Conservation (phyloP, 208 protist species). For the Herpetomonas samuelpessoai region DNA sequence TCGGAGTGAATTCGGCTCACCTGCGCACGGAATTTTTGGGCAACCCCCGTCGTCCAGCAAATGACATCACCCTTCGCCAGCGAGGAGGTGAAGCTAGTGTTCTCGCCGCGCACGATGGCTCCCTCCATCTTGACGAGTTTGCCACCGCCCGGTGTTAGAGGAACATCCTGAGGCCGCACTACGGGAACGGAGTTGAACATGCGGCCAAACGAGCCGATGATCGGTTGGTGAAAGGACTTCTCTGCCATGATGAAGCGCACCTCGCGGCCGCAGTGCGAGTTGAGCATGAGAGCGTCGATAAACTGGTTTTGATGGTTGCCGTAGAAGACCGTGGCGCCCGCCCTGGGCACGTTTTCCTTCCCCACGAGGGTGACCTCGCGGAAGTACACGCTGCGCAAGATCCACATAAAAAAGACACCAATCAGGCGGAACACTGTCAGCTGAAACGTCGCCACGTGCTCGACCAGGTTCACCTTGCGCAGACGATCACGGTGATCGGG, state of each 20-base stretch:
- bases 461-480: conserved; percentile 47
- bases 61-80: conserved; percentile 76
- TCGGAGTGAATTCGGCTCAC: conserved; percentile 61
- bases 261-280: conserved; percentile 61
- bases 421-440: conserved; percentile 48
- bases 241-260: conserved; percentile 93
- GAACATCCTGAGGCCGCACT: conserved; percentile 89
- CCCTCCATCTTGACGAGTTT: conserved; percentile 42
- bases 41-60: conserved; percentile 31
- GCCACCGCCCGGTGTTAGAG: conserved; percentile 50
- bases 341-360: conserved; percentile 81
- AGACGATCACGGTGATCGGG: conserved; percentile 73
- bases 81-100: conserved; percentile 64
- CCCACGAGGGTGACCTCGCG: conserved; percentile 90
- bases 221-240: conserved; percentile 77
- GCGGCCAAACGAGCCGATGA: conserved; percentile 84
- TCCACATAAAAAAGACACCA: conserved; percentile 84
- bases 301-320: conserved; percentile 94
- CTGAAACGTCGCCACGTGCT: conserved; percentile 51
- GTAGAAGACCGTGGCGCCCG: conserved; percentile 92
- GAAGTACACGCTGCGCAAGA: conserved; percentile 91
- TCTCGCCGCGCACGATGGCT: conserved; percentile 51
- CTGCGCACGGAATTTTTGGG: conserved; percentile 57
- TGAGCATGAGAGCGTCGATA: conserved; percentile 91
- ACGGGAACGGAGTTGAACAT: conserved; percentile 92